Evolutionary conservation across 495 filamentous ascomycete genomes (phyloP).

Genomic region (Durotheca rogersii): DNA sequence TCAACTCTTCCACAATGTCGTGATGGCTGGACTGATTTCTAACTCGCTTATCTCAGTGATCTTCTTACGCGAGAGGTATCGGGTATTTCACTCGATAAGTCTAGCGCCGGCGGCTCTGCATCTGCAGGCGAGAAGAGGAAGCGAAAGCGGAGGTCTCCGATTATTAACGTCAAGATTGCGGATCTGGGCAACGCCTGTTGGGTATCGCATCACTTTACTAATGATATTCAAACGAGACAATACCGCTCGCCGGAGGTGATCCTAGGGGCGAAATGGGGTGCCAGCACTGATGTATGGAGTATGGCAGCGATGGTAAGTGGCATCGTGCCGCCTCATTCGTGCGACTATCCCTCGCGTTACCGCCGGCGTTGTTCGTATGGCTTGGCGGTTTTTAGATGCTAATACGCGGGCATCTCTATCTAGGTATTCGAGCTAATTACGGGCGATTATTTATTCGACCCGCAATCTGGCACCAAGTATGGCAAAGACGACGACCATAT

Average conservation of each 20-base stretch:
- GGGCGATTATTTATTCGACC: conserved; percentile 98
- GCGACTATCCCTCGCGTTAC: no score
- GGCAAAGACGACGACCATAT: conserved; percentile 99
- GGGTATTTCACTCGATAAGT: conserved; percentile 88
- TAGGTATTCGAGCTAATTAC: conserved; percentile 98
- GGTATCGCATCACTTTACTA: conserved; percentile 98
- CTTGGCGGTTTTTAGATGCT: no score
- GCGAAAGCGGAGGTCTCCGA: conserved; percentile 55
- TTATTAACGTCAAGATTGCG: conserved; percentile 98
- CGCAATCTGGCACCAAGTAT: conserved; percentile 98
- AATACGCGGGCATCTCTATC: background rate
- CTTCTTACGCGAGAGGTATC: conserved; percentile 88
- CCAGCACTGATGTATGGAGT: conserved; percentile 98
- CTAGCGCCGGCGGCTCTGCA: conserved; percentile 45
- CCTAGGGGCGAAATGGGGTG: conserved; percentile 94
- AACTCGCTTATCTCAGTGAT: conserved; percentile 57
- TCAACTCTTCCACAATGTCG: background rate
- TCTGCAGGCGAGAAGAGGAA: conserved; percentile 53
- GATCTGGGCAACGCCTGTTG: conserved; percentile 98
- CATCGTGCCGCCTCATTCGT: background rate
- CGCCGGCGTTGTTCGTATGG: no score
- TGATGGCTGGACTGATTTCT: background rate
- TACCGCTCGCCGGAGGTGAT: conserved; percentile 98
- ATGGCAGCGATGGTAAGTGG: conserved; percentile 93
- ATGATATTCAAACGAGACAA: conserved; percentile 97